Evolutionary conservation across 805 yeast species (phyloP), one percentile per base, ranked within the genome.

Genomic region (Wickerhamomyces sydowiorum): DNA sequence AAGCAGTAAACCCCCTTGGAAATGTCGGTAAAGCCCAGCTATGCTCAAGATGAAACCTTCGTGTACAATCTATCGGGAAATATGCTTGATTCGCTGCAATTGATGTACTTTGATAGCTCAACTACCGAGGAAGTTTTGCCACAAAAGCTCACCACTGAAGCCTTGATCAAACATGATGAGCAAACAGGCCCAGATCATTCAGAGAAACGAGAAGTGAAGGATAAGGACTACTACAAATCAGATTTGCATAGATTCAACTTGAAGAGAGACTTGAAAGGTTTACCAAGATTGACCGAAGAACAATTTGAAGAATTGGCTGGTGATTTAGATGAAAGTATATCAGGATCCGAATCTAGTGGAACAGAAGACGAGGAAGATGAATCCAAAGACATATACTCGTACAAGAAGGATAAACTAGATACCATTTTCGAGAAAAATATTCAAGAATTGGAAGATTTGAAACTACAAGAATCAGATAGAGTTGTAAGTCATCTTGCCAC

Each of bases 161-260:
- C 46, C 21, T 24, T 46, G 13, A 49, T 42, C 30, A 47, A 47
- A 12, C 49, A 48, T 20, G 13, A 25, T 5, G 38, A 37, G 45
- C 43, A 22, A 18, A 36, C 19, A 15, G 23, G 37, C 43, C 21
- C 42, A 41, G 28, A n/a, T n/a, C n/a, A n/a, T n/a, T n/a, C n/a
- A n/a, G n/a, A n/a, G n/a, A n/a, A n/a, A n/a, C n/a, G 41, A 42
- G 5, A 33, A 35, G 30, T 34, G 12, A 49, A 38, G 15, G 53
- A 60, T 28, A 65, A 69, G 43, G 59, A 54, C 3, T 85, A 80
- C 51, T 80, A 71, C 60, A 78, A 75, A 51, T 66, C 80, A 0
- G 86, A 80, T 51, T 66, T 71, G 19, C 80, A 82, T 52, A 67
- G 76, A 30, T 69, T 70, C 53, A 86, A 86, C 54, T 48, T 76